These are phyloP conservation scores for Ustilago esculenta DNA, from an alignment of 1,284 basidiomycete genomes.

Conservation along the genomic window DNA sequence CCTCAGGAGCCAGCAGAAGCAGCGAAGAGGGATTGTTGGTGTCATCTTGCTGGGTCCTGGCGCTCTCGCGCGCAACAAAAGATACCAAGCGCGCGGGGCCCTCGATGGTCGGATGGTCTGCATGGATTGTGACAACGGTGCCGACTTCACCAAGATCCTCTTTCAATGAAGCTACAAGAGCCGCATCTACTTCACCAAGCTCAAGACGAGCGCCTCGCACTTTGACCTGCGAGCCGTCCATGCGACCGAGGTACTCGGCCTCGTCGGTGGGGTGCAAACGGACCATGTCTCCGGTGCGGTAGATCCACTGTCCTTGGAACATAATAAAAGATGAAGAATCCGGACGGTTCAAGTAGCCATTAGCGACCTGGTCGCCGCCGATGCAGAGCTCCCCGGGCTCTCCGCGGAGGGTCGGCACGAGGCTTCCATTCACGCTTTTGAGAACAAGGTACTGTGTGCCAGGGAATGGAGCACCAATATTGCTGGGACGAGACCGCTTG, in stretches of 20 bases:
- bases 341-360: conserved; percentile 50
- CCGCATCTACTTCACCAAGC: conserved; percentile 58
- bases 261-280: conserved; percentile 51
- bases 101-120: conserved; percentile 36
- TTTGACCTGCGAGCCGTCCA: conserved; percentile 61
- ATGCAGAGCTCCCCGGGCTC: conserved; percentile 61
- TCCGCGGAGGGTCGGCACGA: conserved; percentile 50
- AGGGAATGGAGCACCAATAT: conserved; percentile 59
- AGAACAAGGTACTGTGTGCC: conserved; percentile 57
- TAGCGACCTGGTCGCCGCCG: conserved; percentile 59
- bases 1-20: conserved; percentile 12
- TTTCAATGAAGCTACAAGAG: conserved; percentile 15
- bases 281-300: conserved; percentile 62
- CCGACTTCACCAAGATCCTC: conserved; percentile 13
- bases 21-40: background rate
- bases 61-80: conserved; percentile 32
- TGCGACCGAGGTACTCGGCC: conserved; percentile 60
- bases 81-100: conserved; percentile 47
- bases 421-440: conserved; percentile 23
- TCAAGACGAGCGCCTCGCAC: conserved; percentile 63
- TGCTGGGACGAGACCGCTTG: conserved; percentile 33
- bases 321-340: conserved; percentile 43
- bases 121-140: conserved; percentile 38
- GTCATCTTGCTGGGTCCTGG: conserved; percentile 12
- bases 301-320: conserved; percentile 34